Base-by-base conservation (phyloP, 2,329 filamentous ascomycete species). In the Clonostachys rhizophaga region DNA sequence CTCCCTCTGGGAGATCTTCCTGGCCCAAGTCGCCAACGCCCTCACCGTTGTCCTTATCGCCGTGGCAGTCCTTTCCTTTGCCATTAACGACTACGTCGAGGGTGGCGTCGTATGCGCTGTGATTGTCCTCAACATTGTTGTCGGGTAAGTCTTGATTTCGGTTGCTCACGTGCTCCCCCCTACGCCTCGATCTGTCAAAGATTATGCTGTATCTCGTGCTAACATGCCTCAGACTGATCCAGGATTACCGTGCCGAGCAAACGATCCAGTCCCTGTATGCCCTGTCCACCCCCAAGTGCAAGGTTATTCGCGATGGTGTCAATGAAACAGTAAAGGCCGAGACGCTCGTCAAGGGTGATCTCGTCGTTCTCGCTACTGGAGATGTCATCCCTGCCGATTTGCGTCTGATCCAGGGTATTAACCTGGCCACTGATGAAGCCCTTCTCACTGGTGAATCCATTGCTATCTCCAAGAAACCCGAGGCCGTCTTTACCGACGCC, bases 11-110 rank as follows among this genome's bases (percentile, higher is more conserved):
- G 80, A 86, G 70, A 87, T 89, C 70, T 77, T 89, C 69, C 67
- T 89, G 68, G 86, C 84, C 61, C 86, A 89, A 71, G 78, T 89
- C 56, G 87, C 85, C 54, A 89, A 89, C 70, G 87, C 84, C 70
- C 72, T 89, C 67, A 89, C 86, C 53, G 74, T 86, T 62, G 83
- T 88, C 52, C 81, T 91, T 55, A 74, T 90, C 55, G 81, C 88
- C 58, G 86, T 87, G 58, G 89, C 88, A 81, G 83, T 81, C 49
- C 70, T 82, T 49, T 83, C 79, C 43, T 86, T 84, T 67, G 79
- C 75, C 61, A 86, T 86, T 55, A 59, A 73, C 56, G 83, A 84
- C 61, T 84, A 75, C 58, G 75, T 83, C 60, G 81, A 85, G 69
- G 81, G 74, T 52, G 76, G 75, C 54, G 81, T 85, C 51, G 80